Conservation (phyloP, 495 filamentous ascomycete genomes). For the Aspergillus carlsbadensis region DNA sequence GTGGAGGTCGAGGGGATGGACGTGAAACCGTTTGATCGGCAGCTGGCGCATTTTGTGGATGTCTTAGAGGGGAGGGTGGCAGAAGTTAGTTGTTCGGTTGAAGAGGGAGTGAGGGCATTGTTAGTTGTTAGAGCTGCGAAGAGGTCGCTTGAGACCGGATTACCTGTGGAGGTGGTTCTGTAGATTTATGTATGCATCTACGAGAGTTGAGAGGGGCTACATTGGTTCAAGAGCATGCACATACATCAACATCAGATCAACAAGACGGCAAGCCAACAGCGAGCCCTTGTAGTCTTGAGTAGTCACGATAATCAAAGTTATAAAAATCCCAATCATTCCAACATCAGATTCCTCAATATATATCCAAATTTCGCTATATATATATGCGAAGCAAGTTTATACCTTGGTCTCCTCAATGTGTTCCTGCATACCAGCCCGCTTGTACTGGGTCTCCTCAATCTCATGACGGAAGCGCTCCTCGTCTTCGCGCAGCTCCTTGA, state of each 20-base stretch:
- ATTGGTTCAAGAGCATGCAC: too few relatives aligned
- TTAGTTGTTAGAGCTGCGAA: slow-evolving; percentile 43
- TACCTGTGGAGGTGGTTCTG: slow-evolving; percentile 27
- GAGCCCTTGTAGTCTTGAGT: too few relatives aligned
- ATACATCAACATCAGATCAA: too few relatives aligned
- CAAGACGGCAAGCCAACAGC: too few relatives aligned
- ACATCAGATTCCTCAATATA: too few relatives aligned
- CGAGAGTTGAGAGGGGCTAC: neutral
- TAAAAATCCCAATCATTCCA: too few relatives aligned
- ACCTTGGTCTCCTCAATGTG: slow-evolving; percentile 19
- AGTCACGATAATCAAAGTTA: too few relatives aligned
- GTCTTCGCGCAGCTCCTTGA: slow-evolving; percentile 46
- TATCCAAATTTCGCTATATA: neutral
- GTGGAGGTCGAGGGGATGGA: slow-evolving; percentile 37
- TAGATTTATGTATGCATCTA: neutral
- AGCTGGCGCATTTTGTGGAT: slow-evolving; percentile 56
- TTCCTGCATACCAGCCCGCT: slow-evolving; percentile 19
- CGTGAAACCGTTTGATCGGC: slow-evolving; percentile 51
- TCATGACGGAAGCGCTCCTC: slow-evolving; percentile 55
- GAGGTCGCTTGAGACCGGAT: slow-evolving; percentile 37
- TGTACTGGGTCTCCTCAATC: slow-evolving; percentile 36
- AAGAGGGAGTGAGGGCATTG: slow-evolving; percentile 45
- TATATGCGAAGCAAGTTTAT: neutral
- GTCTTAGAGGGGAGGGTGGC: slow-evolving; percentile 46
- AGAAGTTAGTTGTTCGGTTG: slow-evolving; percentile 44